Evolutionary conservation across 1,284 basidiomycete species (phyloP), one percentile per base, ranked within the genome.

Genomic region (Trichosporon ovoides): DNA sequence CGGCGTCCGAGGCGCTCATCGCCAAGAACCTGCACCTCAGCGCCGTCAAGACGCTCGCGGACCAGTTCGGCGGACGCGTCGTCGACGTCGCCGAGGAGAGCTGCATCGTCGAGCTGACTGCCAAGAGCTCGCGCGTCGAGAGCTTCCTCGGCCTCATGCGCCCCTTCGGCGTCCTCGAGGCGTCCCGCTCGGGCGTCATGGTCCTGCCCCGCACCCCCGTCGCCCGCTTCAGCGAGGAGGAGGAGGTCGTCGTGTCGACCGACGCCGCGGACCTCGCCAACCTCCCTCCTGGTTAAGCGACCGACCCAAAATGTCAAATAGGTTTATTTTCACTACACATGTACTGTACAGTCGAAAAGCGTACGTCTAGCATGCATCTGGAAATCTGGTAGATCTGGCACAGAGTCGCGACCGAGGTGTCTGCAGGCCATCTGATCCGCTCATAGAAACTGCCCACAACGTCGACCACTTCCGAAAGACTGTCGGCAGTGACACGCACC

Each of bases 171-270:
- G 85, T 98, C 56, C 82, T 98, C 55, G 95, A 98, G 80, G 88
- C 90, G 49, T 91, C 93, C 19, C 80, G 93, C 54, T 93, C 91
- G 43, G 65, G 91, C 74, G 80, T 91, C 50, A 97, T 97, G 93
- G 91, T 90, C 22, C 94, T 97, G 86, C 93, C 93, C 10, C 85
- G 94, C 63, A 94, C 92, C 28, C 93, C 93, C 3, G 88, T 96
- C 69, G 80, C 83, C 28, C 75, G 81, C 35, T 80, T 83, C 37
- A 79, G 81, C 9, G 87, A 89, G 50, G 87, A 89, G 10, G 84
- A 85, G 57, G 76, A 78, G 4, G 75, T 72, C 10, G 64, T 68
- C 14, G 70, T 73, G 2, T 83, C 82, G 20, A 80, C 80, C 49
- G 84, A 81, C 43, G 78, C 77, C 18, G 81, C 96, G 48, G 93